Conservation (phyloP, 1,284 basidiomycete species). For the Sanghuangporus baumii region DNA sequence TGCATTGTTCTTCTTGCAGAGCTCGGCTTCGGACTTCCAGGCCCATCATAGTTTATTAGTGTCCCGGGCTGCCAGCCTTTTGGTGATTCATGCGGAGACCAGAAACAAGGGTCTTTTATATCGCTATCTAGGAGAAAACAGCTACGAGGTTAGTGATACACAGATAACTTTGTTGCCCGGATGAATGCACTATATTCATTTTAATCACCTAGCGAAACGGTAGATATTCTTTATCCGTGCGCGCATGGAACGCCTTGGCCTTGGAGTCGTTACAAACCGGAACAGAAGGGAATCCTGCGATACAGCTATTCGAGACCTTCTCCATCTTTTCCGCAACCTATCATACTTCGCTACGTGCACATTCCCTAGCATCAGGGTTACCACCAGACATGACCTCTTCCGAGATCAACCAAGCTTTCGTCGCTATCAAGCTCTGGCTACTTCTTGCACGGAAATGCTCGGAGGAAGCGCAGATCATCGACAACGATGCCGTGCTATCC, state of each 20-base stretch:
- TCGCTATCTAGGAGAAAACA: constrained; percentile 28
- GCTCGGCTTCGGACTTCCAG: constrained; percentile 38
- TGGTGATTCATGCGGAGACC: constrained; percentile 44
- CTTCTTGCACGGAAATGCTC: constrained; percentile 40
- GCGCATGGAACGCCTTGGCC: constrained; percentile 59
- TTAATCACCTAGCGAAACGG: constrained; percentile 29
- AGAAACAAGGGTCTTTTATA: constrained; percentile 31
- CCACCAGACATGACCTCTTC: constrained; percentile 38
- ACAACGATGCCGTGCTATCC: background rate
- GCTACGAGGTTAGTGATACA: constrained; percentile 27
- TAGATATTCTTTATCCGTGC: constrained; percentile 36
- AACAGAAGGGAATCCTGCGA: constrained; percentile 32
- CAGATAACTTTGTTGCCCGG: background rate
- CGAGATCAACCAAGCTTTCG: constrained; percentile 62
- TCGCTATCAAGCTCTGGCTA: constrained; percentile 64
- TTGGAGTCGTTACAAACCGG: constrained; percentile 45
- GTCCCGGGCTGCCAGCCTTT: constrained; percentile 44
- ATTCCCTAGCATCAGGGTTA: constrained; percentile 28
- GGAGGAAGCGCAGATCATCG: constrained; percentile 21
- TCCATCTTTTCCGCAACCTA: constrained; percentile 43
- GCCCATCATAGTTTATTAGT: constrained; percentile 48
- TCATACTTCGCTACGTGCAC: constrained; percentile 37
- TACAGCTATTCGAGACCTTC: constrained; percentile 43
- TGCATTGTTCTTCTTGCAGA: constrained; percentile 47
- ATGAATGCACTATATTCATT: constrained; percentile 2